phyloP scores from a whole-genome alignment of 257 asterid species.

The Solanum lycopersicoides region DNA sequence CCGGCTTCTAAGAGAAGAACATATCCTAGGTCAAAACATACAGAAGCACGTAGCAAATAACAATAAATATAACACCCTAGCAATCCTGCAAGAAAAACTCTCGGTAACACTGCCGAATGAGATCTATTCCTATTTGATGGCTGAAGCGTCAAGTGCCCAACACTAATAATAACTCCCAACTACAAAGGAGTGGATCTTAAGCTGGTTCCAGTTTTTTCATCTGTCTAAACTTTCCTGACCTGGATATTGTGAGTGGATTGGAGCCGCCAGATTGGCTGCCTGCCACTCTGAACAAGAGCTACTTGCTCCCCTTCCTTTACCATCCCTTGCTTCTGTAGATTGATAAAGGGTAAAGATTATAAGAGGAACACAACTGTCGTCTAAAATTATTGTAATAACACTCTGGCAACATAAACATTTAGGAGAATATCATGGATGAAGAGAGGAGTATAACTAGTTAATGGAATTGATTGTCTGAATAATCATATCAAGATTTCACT shows the following conservation, averaged over 20 bases:
- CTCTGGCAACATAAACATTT: not conserved
- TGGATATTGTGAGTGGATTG: conserved; percentile 91
- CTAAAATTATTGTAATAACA: not conserved
- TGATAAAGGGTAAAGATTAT: not conserved
- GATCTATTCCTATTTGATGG: not conserved
- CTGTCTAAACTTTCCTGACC: conserved; percentile 61
- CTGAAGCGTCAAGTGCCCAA: not conserved
- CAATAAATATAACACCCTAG: not conserved
- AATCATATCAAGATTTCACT: not conserved
- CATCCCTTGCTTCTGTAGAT: conserved; percentile 69
- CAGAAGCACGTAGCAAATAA: not conserved
- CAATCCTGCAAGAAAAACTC: not conserved
- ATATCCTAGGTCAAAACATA: not conserved
- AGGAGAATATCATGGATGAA: not conserved
- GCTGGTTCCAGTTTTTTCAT: not conserved
- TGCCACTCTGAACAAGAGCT: conserved; percentile 94
- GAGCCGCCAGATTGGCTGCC: conserved; percentile 67
- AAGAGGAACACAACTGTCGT: not conserved
- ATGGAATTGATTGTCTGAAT: not conserved
- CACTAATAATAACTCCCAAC: not conserved
- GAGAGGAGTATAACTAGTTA: not conserved
- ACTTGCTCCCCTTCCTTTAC: conserved; percentile 88
- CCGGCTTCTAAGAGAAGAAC: not conserved
- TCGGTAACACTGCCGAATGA: not conserved
- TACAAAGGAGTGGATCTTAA: not conserved